These are phyloP conservation scores for Graphilbum sp. DNA, from an alignment of 2,329 filamentous ascomycete species.

Conservation along the genomic window DNA sequence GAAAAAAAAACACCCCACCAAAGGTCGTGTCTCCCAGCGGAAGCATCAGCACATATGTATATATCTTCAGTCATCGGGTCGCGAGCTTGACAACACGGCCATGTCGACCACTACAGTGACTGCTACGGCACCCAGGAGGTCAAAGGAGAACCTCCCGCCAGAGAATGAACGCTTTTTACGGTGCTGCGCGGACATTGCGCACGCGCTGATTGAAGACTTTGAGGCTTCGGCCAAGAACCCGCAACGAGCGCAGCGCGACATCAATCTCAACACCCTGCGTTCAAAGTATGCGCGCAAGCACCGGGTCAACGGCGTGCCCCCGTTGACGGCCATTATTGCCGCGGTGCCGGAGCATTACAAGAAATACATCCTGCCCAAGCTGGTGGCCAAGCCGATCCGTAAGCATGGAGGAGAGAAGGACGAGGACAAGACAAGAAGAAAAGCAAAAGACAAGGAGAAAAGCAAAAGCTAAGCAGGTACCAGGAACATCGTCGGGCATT, in stretches of 20 bases:
- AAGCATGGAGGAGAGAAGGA: conserved; percentile 17
- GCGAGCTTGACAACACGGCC: too few relatives aligned
- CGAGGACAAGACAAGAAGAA: not conserved
- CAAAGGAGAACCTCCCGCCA: conserved; percentile 53
- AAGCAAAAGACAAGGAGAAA: not conserved
- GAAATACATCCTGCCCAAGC: conserved; percentile 92
- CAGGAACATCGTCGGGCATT: conserved; percentile 86
- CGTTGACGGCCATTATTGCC: conserved; percentile 90
- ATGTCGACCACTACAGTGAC: conserved; percentile 12
- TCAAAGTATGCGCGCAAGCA: conserved; percentile 88
- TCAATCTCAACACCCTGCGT: conserved; percentile 82
- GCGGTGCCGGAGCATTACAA: conserved; percentile 99
- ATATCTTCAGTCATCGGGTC: too few relatives aligned
- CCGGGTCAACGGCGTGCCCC: conserved; percentile 70
- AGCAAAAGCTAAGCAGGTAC: not conserved
- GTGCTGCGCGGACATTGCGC: conserved; percentile 91
- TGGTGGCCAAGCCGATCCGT: conserved; percentile 94
- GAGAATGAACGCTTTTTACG: conserved; percentile 91
- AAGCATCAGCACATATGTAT: too few relatives aligned
- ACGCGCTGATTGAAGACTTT: conserved; percentile 84
- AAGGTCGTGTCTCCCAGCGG: not conserved
- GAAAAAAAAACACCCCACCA: conserved; percentile 4
- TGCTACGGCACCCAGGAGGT: conserved; percentile 25
- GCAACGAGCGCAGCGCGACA: conserved; percentile 59
- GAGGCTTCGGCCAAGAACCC: conserved; percentile 57